phyloP scores from a whole-genome alignment of 208 protist species.

The Porcisia deanei region DNA sequence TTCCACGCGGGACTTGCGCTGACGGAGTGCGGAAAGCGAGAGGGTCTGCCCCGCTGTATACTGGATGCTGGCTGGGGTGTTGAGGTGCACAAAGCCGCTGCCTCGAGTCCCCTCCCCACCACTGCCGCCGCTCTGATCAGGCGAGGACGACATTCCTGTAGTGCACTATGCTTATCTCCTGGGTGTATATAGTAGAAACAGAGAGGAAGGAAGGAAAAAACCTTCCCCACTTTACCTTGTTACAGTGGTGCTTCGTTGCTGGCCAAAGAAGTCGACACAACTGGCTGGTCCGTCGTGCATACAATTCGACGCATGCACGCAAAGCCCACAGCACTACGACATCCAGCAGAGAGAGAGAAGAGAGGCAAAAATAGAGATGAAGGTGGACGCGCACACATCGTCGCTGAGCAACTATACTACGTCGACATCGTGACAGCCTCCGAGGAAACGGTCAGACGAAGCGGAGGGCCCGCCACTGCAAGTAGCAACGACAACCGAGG shows the following conservation, averaged over 20 bases:
- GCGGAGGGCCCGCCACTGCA: background rate
- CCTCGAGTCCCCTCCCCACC: conserved; percentile 34
- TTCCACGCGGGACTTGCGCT: conserved; percentile 54
- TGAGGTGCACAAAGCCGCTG: conserved; percentile 86
- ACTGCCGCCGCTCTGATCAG: background rate
- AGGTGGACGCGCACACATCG: background rate
- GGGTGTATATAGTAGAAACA: background rate
- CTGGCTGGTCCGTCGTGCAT: background rate
- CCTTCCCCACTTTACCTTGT: too few species aligned
- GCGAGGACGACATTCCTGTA: conserved; percentile 1
- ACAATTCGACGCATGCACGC: background rate
- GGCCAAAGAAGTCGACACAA: too few species aligned
- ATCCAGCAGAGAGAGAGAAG: background rate
- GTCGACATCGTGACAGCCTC: background rate
- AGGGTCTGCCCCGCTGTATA: conserved; percentile 75
- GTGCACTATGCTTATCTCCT: too few species aligned
- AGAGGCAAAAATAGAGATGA: background rate
- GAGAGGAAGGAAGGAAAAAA: too few species aligned
- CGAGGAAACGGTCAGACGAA: too few species aligned
- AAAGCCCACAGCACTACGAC: too few species aligned
- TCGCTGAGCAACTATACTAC: background rate
- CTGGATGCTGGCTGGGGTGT: conserved; percentile 75
- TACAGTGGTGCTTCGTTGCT: too few species aligned
- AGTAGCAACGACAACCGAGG: too few species aligned
- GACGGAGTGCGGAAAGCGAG: conserved; percentile 59